A percentile compares a stretch with the other conserved stretches of the same genome.
These are phyloP conservation scores for Plasmodium fragile DNA, from an alignment of 169 alveolate species.

Conservation along the genomic window DNA sequence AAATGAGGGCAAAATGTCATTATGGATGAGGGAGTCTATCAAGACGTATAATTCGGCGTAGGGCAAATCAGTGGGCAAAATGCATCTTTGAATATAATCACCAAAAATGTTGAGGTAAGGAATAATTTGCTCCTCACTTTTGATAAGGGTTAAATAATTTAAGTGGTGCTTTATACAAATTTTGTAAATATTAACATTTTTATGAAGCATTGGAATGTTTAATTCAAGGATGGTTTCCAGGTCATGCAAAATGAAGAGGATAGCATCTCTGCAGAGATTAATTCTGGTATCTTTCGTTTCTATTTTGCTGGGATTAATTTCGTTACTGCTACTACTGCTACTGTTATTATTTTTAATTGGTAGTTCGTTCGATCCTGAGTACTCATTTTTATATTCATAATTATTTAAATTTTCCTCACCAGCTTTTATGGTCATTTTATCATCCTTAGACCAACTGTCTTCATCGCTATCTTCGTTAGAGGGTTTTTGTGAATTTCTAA, in stretches of 20 bases:
- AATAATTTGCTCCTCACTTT: conserved; percentile 77
- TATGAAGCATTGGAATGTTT: conserved; percentile 81
- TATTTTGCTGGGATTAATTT: conserved; percentile 10
- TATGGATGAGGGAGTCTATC: conserved; percentile 79
- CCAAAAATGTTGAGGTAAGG: conserved; percentile 84
- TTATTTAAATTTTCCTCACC: conserved; percentile 42
- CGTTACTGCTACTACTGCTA: not conserved
- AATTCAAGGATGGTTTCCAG: conserved; percentile 81
- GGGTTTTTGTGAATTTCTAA: conserved; percentile 89
- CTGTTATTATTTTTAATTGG: conserved; percentile 2
- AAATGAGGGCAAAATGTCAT: conserved; percentile 77
- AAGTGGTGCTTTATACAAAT: conserved; percentile 82
- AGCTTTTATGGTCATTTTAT: conserved; percentile 26
- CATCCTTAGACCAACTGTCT: conserved; percentile 69
- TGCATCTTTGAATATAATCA: conserved; percentile 81
- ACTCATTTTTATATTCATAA: conserved; percentile 43
- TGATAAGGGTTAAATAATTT: conserved; percentile 74
- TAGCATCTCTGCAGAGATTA: conserved; percentile 83
- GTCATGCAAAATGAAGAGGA: conserved; percentile 83
- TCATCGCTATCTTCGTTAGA: conserved; percentile 76
- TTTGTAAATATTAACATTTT: conserved; percentile 76
- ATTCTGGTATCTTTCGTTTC: conserved; percentile 77
- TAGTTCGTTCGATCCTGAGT: not conserved
- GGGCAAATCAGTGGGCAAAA: conserved; percentile 85
- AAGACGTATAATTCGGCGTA: conserved; percentile 81